These are phyloP conservation scores for Pythium folliculosum DNA, from an alignment of 352 stramenopile genomes.

Conservation along the genomic window DNA sequence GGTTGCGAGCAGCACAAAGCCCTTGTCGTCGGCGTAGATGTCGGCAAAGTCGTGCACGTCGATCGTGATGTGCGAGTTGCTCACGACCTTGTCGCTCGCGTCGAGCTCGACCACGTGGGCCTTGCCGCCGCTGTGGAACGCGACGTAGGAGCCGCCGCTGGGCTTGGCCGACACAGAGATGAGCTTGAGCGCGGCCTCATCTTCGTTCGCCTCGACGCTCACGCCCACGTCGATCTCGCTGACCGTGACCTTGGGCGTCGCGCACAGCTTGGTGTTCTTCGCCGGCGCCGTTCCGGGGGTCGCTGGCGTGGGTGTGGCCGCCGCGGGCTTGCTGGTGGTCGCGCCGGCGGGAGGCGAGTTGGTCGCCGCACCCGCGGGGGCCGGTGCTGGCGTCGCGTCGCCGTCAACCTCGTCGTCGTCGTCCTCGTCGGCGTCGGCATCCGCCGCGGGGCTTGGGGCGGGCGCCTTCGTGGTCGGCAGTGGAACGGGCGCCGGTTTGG, in stretches of 20 bases:
- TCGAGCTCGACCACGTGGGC: constrained; percentile 53
- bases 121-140: constrained; percentile 53
- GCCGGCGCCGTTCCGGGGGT: constrained; percentile 1
- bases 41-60: constrained; percentile 59
- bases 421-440: constrained; percentile 1
- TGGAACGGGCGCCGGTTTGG: constrained; percentile 4
- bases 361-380: background rate
- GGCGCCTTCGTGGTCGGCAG: constrained; percentile 14
- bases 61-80: constrained; percentile 32
- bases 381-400: background rate
- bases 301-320: constrained; percentile 3
- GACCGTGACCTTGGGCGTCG: constrained; percentile 40
- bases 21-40: constrained; percentile 54
- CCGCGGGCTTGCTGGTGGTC: constrained; percentile 8
- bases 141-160: constrained; percentile 44
- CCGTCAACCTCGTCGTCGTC: constrained; percentile 15
- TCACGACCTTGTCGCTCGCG: constrained; percentile 47
- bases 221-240: constrained; percentile 44
- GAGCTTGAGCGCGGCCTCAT: constrained; percentile 52
- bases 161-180: constrained; percentile 49
- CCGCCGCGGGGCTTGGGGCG: constrained; percentile 10
- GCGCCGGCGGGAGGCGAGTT: background rate
- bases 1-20: constrained; percentile 55
- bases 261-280: constrained; percentile 42
- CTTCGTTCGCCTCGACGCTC: constrained; percentile 41